These are phyloP conservation scores for Saprolegnia diclina DNA, from an alignment of 352 stramenopile species.

Conservation along the genomic window DNA sequence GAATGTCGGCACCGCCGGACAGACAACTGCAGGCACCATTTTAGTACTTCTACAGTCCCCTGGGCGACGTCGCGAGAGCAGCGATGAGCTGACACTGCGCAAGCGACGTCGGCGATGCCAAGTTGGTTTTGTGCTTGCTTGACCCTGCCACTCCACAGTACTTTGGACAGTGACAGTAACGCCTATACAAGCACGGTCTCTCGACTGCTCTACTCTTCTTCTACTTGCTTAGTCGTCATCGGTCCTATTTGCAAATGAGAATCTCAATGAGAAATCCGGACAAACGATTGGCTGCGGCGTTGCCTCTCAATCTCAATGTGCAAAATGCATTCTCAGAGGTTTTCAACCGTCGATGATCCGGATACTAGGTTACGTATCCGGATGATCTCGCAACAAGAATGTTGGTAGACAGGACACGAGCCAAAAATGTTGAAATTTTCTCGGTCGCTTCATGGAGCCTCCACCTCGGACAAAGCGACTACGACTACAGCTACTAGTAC, in stretches of 20 bases:
- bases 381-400: not conserved
- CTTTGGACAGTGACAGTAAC: conserved; percentile 28
- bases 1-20: too few relatives aligned
- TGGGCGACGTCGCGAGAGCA: too few relatives aligned
- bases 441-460: too few relatives aligned
- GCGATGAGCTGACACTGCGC: not conserved
- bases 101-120: not conserved
- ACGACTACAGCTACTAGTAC: too few relatives aligned
- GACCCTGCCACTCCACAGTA: conserved; percentile 25
- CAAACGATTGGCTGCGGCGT: conserved; percentile 4
- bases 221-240: too few relatives aligned
- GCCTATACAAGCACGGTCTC: conserved; percentile 22
- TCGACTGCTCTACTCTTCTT: not conserved
- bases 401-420: conserved; percentile 14
- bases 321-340: not conserved
- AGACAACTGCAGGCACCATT: too few relatives aligned
- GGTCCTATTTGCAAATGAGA: not conserved
- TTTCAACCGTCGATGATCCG: not conserved
- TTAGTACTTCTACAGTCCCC: too few relatives aligned
- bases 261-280: not conserved
- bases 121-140: conserved; percentile 25
- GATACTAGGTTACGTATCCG: not conserved
- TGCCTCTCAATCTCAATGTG: not conserved
- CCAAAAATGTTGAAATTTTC: not conserved
- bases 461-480: too few relatives aligned